These are phyloP conservation scores for Eucalyptus marginata DNA, from an alignment of 345 rosid species.

Conservation along the genomic window DNA sequence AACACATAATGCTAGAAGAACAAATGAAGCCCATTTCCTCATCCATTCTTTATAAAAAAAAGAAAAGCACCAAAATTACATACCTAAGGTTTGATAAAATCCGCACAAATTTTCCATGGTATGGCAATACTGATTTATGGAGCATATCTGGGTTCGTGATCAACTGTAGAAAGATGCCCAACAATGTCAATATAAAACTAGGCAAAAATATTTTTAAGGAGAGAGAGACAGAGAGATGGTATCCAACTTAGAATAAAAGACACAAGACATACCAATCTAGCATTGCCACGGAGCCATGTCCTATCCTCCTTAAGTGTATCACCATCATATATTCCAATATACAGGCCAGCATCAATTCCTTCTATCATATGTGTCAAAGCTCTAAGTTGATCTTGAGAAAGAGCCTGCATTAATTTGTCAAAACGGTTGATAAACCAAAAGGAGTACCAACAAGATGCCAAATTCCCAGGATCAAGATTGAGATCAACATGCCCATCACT, in stretches of 20 bases:
- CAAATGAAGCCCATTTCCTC: neutral
- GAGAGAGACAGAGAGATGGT: neutral
- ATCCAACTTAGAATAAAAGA: neutral
- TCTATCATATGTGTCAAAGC: conserved; percentile 40
- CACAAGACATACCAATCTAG: conserved; percentile 61
- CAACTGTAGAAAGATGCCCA: conserved; percentile 37
- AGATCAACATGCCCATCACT: neutral
- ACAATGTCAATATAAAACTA: neutral
- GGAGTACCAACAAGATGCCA: neutral
- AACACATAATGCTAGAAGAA: neutral
- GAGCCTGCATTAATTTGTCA: conserved; percentile 47
- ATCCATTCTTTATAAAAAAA: neutral
- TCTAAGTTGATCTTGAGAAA: conserved; percentile 94
- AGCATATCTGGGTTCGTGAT: conserved; percentile 99
- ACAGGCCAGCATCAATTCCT: conserved; percentile 33
- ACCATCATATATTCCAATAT: conserved; percentile 86
- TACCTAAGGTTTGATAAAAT: conserved; percentile 82
- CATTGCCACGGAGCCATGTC: conserved; percentile 48
- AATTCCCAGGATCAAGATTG: neutral
- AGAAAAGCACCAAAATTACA: neutral
- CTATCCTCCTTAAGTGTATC: conserved; percentile 70
- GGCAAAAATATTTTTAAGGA: neutral
- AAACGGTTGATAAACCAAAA: neutral
- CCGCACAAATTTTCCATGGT: conserved; percentile 62
- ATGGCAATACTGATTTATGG: conserved; percentile 78